A percentile compares a stretch with the other conserved stretches of the same genome.
Evolutionary conservation across 106 monocot genomes (phyloP).

Genomic region (Allium cepa): DNA sequence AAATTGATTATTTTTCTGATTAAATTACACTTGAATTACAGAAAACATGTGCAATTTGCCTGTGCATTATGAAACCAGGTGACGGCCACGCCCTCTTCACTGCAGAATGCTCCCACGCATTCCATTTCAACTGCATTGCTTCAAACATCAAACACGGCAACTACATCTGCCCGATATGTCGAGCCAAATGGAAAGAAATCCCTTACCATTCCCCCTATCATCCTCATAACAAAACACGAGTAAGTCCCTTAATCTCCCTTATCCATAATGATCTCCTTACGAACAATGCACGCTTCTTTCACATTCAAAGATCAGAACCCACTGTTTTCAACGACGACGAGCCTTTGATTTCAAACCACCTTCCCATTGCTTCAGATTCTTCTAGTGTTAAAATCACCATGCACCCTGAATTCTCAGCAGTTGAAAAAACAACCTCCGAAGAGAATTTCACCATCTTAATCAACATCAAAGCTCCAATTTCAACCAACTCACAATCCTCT

Average conservation of each 20-base stretch:
- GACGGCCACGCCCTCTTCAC: conserved; percentile 62
- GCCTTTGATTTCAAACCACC: conserved; percentile 17
- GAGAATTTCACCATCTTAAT: conserved; percentile 58
- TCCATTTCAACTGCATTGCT: conserved; percentile 70
- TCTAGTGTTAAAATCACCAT: conserved; percentile 38
- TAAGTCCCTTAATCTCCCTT: conserved; percentile 23
- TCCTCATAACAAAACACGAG: conserved; percentile 22
- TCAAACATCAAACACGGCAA: conserved; percentile 62
- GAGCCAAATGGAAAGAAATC: conserved; percentile 57
- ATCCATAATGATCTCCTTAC: conserved; percentile 15
- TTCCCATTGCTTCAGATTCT: conserved; percentile 4
- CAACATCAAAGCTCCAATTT: conserved; percentile 58
- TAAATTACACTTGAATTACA: conserved; percentile 6
- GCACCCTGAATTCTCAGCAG: conserved; percentile 53
- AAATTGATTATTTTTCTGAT: too few species aligned
- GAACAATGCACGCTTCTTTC: conserved; percentile 10
- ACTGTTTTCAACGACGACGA: conserved; percentile 70
- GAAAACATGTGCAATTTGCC: conserved; percentile 59
- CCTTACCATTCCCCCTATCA: conserved; percentile 20
- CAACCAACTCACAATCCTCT: conserved; percentile 12
- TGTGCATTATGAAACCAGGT: conserved; percentile 34
- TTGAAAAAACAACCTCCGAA: conserved; percentile 24
- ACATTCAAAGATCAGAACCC: conserved; percentile 25
- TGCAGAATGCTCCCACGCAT: conserved; percentile 75
- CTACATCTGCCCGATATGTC: conserved; percentile 56